phyloP scores from a whole-genome alignment of 306 rosid species.

The Malus domestica region DNA sequence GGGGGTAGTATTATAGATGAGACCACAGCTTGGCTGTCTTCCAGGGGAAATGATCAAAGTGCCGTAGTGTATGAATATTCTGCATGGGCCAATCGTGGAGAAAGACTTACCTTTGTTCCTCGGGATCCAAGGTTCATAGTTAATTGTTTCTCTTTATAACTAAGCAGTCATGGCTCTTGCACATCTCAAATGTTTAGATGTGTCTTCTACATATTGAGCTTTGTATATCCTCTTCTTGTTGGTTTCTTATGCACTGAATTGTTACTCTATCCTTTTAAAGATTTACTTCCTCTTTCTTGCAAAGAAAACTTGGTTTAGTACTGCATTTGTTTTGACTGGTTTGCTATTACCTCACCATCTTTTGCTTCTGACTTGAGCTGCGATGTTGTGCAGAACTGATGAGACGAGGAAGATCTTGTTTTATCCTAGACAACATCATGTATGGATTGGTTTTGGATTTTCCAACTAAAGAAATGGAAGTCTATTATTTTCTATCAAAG shows the following conservation, averaged over 20 bases:
- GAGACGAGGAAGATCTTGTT: conserved; percentile 64
- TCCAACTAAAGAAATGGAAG: not conserved
- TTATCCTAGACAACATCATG: conserved; percentile 73
- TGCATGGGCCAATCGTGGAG: conserved; percentile 73
- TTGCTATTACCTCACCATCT: not conserved
- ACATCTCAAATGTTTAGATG: not conserved
- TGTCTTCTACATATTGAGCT: not conserved
- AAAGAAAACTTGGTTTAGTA: conserved; percentile 1
- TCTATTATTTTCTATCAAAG: conserved; percentile 5
- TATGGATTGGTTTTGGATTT: conserved; percentile 31
- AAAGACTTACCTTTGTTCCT: conserved; percentile 69
- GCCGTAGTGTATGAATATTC: conserved; percentile 57
- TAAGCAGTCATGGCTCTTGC: not conserved
- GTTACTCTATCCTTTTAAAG: not conserved
- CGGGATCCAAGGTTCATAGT: conserved; percentile 63
- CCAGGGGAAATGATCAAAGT: conserved; percentile 40
- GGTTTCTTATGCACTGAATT: not conserved
- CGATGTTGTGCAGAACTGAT: conserved; percentile 45
- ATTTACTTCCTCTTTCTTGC: not conserved
- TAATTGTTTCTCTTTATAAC: conserved; percentile 11
- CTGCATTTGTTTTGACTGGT: conserved; percentile 7
- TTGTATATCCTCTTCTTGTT: not conserved
- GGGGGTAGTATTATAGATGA: conserved; percentile 38
- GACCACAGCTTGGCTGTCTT: conserved; percentile 40
- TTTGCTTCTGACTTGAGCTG: conserved; percentile 18